Conservation (phyloP, 371 early-diverging fungal species). For the Haplosporangium sp. region DNA sequence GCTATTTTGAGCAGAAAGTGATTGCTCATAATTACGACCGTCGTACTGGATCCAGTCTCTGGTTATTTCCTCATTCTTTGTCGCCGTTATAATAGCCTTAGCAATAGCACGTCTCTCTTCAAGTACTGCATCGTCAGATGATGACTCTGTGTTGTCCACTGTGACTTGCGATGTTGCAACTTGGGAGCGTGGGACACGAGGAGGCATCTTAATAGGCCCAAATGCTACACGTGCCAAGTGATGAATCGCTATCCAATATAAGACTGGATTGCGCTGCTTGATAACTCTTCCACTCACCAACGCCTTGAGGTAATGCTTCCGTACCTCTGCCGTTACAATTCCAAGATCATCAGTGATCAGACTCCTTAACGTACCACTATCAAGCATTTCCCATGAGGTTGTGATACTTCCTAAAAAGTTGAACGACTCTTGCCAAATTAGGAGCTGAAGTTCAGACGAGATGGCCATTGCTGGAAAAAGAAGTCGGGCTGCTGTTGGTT, state of each 20-base stretch:
- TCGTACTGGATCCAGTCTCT: conserved; percentile 55
- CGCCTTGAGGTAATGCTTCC: conserved; percentile 46
- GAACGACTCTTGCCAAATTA: conserved; percentile 59
- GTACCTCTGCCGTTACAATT: conserved; percentile 32
- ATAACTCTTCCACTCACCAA: conserved; percentile 49
- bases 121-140: conserved; percentile 7
- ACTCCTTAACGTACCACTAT: conserved; percentile 35
- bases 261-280: conserved; percentile 53
- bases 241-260: conserved; percentile 58
- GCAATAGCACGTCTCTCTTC: conserved; percentile 42
- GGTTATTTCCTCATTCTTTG: conserved; percentile 43
- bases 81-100: conserved; percentile 26
- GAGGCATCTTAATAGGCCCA: conserved; percentile 38
- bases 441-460: conserved; percentile 35
- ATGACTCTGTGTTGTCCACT: neutral
- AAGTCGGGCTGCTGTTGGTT: conserved; percentile 62
- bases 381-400: conserved; percentile 41
- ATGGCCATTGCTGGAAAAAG: conserved; percentile 60
- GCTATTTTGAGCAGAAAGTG: neutral
- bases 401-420: conserved; percentile 52
- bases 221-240: conserved; percentile 42
- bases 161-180: neutral
- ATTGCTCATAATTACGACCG: conserved; percentile 34
- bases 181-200: neutral
- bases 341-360: conserved; percentile 29